phyloP scores from a whole-genome alignment of 345 rosid genomes.

The Citrus trifoliata region DNA sequence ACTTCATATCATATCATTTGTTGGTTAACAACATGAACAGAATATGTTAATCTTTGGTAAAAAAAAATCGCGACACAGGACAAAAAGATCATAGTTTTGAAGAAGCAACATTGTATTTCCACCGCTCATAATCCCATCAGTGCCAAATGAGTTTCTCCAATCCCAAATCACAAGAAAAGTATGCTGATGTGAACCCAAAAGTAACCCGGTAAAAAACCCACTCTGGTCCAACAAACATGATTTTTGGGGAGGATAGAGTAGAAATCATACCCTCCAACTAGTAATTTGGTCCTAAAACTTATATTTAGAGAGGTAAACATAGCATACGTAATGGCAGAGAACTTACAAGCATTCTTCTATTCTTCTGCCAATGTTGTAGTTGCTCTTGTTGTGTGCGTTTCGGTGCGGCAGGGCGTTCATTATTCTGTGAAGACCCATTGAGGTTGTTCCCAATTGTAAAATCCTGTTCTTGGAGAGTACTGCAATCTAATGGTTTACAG shows the following conservation, averaged over 20 bases:
- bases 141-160: neutral
- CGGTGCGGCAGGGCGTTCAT: slow-evolving; percentile 44
- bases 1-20: neutral
- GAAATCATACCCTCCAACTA: neutral
- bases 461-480: slow-evolving; percentile 71
- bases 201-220: neutral
- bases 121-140: neutral
- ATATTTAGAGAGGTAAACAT: neutral
- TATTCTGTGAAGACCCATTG: slow-evolving; percentile 40
- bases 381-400: slow-evolving; percentile 89
- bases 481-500: slow-evolving; percentile 89
- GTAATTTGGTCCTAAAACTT: neutral
- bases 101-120: neutral
- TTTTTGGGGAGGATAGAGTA: neutral
- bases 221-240: neutral
- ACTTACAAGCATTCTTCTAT: slow-evolving; percentile 85
- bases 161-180: neutral
- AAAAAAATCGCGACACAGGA: neutral
- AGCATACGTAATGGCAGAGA: slow-evolving; percentile 10
- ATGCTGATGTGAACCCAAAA: neutral
- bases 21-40: neutral
- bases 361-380: slow-evolving; percentile 88
- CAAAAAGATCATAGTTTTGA: neutral
- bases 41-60: neutral
- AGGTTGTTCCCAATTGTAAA: slow-evolving; percentile 40